A percentile compares a stretch with the other conserved stretches of the same genome.
Evolutionary conservation across 2,329 filamentous ascomycete species (phyloP).

Genomic region (Shiraia sp.): DNA sequence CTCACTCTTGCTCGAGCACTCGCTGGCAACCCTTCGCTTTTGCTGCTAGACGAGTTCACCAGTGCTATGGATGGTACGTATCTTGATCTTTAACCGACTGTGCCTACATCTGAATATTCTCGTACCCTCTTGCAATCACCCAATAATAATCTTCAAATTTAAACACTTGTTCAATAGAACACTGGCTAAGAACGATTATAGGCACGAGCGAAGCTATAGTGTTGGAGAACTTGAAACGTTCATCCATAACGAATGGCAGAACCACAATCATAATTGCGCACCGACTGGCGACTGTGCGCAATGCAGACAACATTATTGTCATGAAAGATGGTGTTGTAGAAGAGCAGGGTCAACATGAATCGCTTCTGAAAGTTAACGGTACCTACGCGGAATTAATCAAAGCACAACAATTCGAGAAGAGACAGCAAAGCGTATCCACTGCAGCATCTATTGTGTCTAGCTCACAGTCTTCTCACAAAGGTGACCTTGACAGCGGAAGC

Average conservation of each 20-base stretch:
- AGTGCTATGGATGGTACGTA: conserved; percentile 33
- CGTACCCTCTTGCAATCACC: neutral
- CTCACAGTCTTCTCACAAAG: conserved; percentile 15
- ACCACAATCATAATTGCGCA: conserved; percentile 46
- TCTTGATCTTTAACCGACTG: conserved; percentile 20
- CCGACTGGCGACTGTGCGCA: conserved; percentile 41
- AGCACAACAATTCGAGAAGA: conserved; percentile 43
- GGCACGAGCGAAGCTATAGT: conserved; percentile 37
- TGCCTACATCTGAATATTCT: conserved; percentile 44
- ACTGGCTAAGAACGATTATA: neutral
- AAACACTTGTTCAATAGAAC: no score
- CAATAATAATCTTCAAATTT: no score
- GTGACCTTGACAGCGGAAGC: conserved; percentile 5
- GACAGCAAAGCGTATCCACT: conserved; percentile 17
- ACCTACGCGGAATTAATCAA: conserved; percentile 38
- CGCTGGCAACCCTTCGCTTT: conserved; percentile 36
- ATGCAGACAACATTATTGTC: conserved; percentile 44
- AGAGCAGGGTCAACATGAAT: conserved; percentile 39
- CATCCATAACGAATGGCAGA: conserved; percentile 29
- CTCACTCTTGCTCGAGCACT: conserved; percentile 43
- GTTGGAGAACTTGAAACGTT: conserved; percentile 34
- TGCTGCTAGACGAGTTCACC: conserved; percentile 44
- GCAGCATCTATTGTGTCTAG: conserved; percentile 27
- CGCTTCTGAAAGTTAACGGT: conserved; percentile 30
- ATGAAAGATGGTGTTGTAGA: conserved; percentile 38